Percentiles rank a stretch among this genome's conserved stretches.
Conservation (phyloP, 768 basidiomycete species). For the Russula virescens region DNA sequence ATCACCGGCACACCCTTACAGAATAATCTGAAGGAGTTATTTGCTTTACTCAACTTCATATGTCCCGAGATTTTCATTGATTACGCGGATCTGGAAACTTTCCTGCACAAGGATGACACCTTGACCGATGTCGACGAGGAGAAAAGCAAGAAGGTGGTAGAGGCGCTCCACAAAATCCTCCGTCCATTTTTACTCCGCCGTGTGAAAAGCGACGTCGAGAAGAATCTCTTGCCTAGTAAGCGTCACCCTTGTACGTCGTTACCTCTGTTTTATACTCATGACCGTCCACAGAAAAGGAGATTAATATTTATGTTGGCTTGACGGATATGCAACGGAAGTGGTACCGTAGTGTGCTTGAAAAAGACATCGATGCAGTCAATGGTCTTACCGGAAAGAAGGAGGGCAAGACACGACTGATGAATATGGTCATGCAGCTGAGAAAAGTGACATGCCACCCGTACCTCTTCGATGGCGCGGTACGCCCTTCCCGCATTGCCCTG, state of each 20-base stretch:
- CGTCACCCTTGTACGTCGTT: not conserved
- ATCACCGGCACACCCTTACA: conserved; percentile 97
- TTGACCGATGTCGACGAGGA: conserved; percentile 66
- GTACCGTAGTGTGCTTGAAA: conserved; percentile 94
- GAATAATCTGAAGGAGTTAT: conserved; percentile 95
- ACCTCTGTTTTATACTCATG: conserved; percentile 6
- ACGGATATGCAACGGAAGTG: conserved; percentile 98
- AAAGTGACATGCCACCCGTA: conserved; percentile 91
- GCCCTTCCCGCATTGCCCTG: conserved; percentile 23
- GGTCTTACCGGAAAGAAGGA: conserved; percentile 96
- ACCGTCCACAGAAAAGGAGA: conserved; percentile 74
- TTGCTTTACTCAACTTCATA: conserved; percentile 89
- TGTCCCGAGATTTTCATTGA: conserved; percentile 94
- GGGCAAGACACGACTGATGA: conserved; percentile 95
- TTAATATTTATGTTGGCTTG: conserved; percentile 96
- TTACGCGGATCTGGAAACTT: conserved; percentile 86
- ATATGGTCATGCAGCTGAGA: conserved; percentile 98
- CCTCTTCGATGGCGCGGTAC: conserved; percentile 85
- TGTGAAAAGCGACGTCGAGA: conserved; percentile 96
- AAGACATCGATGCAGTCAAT: conserved; percentile 98
- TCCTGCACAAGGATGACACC: conserved; percentile 83
- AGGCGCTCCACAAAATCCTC: conserved; percentile 94
- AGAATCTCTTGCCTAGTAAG: conserved; percentile 85
- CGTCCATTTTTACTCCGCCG: conserved; percentile 90
- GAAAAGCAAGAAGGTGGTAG: conserved; percentile 88